Base-by-base conservation (phyloP, 257 asterid species). In the Orobanche coerulescens region DNA sequence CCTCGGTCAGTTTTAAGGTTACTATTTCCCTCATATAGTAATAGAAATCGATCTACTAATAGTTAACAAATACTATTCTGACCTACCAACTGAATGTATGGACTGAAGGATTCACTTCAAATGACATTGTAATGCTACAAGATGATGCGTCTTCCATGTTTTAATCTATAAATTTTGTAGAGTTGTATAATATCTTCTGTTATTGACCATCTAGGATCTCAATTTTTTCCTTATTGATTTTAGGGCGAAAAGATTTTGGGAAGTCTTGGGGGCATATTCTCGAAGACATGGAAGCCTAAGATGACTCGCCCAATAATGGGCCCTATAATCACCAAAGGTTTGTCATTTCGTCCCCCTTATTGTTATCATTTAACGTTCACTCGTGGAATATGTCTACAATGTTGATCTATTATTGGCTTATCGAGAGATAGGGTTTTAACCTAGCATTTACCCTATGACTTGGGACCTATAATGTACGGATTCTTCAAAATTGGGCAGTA, bases 161-260 rank as follows among this genome's bases (percentile, higher is more conserved):
- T 54, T 43, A 31, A 11, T n/a, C 15, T 52, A 44, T 52, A 60
- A 68, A 55, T 34, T 28, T 62, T 43, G 31, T 65, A 22, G 63
- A 18, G 36, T 16, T 76, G 22, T 25, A 43, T 6, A 13, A 11
- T 11, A n/a, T 39, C 19, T 18, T 31, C 48, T 52, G 40, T 31
- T 33, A 34, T 30, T 33, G 63, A 22, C 15, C 62, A 62, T 51
- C 30, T 19, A 47, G 39, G 43, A 53, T 55, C 61, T 70, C 50
- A 63, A 65, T 47, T 50, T 66, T 30, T 61, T 65, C 58, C 52
- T 64, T 14, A 58, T 60, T 75, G 53, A 22, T 74, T 73, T 65
- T 74, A 93, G 99, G 96, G 99, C 42, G 99, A 93, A 78, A 93
- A 86, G 74, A 86, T 93, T 58, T 74, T 93, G 84, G 96, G 99